These are phyloP conservation scores for Thalassia testudinum DNA, from an alignment of 116 monocot species.

Conservation along the genomic window DNA sequence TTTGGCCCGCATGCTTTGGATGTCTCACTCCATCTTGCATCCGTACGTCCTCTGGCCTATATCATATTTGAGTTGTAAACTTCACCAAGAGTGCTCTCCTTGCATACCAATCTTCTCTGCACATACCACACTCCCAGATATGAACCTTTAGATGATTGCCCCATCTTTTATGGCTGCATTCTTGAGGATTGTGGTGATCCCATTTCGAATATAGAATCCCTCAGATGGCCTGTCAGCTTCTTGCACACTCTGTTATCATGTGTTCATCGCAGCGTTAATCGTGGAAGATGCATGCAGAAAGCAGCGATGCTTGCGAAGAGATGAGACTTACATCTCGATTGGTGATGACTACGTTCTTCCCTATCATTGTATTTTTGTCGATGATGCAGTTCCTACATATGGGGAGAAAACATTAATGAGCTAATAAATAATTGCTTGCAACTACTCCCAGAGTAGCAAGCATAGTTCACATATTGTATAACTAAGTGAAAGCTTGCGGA, in stretches of 20 bases:
- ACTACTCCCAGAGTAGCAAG: too few species aligned
- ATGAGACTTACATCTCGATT: constrained; percentile 38
- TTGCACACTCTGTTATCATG: constrained; percentile 39
- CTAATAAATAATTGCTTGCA: too few species aligned
- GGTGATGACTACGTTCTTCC: constrained; percentile 44
- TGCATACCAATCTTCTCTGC: too few species aligned
- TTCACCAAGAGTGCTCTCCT: too few species aligned
- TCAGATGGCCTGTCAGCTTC: constrained; percentile 70
- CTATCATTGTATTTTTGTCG: constrained; percentile 58
- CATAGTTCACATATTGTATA: too few species aligned
- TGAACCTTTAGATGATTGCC: constrained; percentile 13
- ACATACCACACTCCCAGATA: too few species aligned
- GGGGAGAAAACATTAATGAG: too few species aligned
- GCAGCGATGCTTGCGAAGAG: background rate
- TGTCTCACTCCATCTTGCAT: too few species aligned
- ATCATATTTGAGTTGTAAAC: too few species aligned
- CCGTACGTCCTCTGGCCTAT: too few species aligned
- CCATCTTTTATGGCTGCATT: constrained; percentile 75
- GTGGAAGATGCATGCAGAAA: background rate
- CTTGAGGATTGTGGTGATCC: constrained; percentile 57
- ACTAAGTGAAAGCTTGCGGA: background rate
- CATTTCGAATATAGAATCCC: constrained; percentile 87
- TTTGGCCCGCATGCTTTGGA: too few species aligned
- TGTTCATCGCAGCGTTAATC: background rate
- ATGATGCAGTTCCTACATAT: constrained; percentile 52